phyloP scores from a whole-genome alignment of 495 filamentous ascomycete species.

The Daldinia grandis region DNA sequence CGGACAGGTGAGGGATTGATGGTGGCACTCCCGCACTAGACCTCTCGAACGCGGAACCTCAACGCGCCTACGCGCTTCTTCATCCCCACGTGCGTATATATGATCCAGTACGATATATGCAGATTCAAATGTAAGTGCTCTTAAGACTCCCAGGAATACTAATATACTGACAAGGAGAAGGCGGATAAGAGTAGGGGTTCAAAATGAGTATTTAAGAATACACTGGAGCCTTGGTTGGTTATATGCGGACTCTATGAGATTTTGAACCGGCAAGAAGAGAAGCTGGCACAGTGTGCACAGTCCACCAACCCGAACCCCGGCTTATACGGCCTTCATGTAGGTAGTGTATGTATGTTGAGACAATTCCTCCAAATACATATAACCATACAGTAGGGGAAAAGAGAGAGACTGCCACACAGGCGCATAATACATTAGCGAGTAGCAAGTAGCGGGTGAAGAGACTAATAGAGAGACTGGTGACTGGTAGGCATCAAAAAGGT shows the following conservation, averaged over 20 bases:
- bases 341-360: constrained; percentile 14
- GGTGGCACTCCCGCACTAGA: constrained; percentile 37
- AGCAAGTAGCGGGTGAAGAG: constrained; percentile 5
- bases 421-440: constrained; percentile 25
- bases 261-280: constrained; percentile 23
- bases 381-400: background rate
- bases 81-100: constrained; percentile 30
- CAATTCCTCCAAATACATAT: constrained; percentile 24
- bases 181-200: constrained; percentile 2
- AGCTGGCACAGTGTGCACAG: constrained; percentile 29
- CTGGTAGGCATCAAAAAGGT: background rate
- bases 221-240: constrained; percentile 14
- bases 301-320: constrained; percentile 7
- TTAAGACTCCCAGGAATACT: background rate
- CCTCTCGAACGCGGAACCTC: constrained; percentile 23
- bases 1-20: constrained; percentile 29
- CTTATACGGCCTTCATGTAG: background rate
- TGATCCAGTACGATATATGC: constrained; percentile 11
- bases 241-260: constrained; percentile 1
- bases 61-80: constrained; percentile 35
- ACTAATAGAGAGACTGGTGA: constrained; percentile 16
- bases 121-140: background rate
- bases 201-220: constrained; percentile 1
- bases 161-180: constrained; percentile 4
- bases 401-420: constrained; percentile 23